These are phyloP conservation scores for Arthrobotrys entomopaga DNA, from an alignment of 2,329 filamentous ascomycete genomes.

Conservation along the genomic window DNA sequence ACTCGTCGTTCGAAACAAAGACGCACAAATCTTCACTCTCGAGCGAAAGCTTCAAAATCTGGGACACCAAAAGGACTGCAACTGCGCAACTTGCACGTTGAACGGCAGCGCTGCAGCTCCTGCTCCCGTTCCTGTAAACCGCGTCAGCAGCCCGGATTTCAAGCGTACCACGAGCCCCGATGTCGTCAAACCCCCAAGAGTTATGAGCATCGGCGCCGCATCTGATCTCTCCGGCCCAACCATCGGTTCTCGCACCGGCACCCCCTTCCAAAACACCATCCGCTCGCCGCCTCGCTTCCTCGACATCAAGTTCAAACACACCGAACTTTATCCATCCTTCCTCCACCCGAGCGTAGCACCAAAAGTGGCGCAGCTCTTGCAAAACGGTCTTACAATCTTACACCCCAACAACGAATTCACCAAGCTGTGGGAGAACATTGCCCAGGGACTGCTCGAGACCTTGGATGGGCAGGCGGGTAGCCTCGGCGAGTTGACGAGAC, in stretches of 20 bases:
- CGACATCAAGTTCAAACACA: constrained; percentile 53
- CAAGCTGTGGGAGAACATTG: constrained; percentile 54
- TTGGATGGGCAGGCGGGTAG: constrained; percentile 25
- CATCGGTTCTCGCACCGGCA: constrained; percentile 43
- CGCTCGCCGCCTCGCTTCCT: constrained; percentile 45
- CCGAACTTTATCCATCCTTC: constrained; percentile 41
- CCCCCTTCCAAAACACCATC: constrained; percentile 28
- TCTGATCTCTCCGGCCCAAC: constrained; percentile 48
- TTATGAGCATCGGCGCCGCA: constrained; percentile 46
- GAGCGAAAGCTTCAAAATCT: constrained; percentile 44
- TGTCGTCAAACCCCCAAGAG: constrained; percentile 22
- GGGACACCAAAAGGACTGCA: constrained; percentile 47
- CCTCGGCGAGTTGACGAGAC: constrained; percentile 50
- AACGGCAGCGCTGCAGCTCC: constrained; percentile 9
- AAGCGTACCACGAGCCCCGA: constrained; percentile 49
- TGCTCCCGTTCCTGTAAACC: neutral
- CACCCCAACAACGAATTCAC: constrained; percentile 42
- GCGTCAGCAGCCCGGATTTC: constrained; percentile 32
- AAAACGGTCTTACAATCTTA: constrained; percentile 48
- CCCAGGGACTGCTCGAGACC: constrained; percentile 45
- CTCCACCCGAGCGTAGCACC: constrained; percentile 21
- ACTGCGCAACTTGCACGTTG: constrained; percentile 33
- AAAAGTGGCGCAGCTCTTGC: constrained; percentile 44
- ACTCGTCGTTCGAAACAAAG: constrained; percentile 48
- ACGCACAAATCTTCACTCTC: constrained; percentile 46